Conservation (phyloP, 139 green algal species). For the Chlorella ohadii region DNA sequence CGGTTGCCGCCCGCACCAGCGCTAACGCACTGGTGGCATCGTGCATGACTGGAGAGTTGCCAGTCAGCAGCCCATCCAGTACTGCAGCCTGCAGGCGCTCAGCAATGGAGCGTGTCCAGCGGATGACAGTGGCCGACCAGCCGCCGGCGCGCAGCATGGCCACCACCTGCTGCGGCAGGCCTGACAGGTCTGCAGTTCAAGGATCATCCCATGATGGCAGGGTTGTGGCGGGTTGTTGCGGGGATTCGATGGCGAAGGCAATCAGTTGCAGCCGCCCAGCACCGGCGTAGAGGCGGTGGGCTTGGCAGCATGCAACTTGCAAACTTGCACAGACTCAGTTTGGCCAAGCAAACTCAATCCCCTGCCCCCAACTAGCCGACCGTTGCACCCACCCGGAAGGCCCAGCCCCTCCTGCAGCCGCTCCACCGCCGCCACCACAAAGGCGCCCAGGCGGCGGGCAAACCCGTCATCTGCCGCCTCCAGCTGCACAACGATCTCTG, state of each 20-base stretch:
- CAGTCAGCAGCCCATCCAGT: not conserved
- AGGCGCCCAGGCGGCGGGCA: constrained; percentile 7
- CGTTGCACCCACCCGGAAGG: not conserved
- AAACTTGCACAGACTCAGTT: no score
- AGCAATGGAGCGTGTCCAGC: constrained; percentile 1
- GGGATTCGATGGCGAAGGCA: no score
- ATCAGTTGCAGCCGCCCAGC: no score
- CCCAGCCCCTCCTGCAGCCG: not conserved
- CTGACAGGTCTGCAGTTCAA: not conserved
- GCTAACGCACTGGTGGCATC: not conserved
- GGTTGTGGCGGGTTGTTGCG: no score
- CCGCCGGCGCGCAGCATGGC: not conserved
- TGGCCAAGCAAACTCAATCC: no score
- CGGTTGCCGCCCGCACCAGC: constrained; percentile 8
- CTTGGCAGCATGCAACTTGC: no score
- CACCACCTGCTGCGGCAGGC: not conserved
- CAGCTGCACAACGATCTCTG: not conserved
- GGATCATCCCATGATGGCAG: no score
- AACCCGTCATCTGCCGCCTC: not conserved
- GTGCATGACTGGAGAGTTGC: not conserved
- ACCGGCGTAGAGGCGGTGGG: no score
- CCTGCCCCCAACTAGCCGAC: no score
- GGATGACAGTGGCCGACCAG: not conserved
- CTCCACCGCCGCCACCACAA: constrained; percentile 7
- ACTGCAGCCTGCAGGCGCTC: not conserved